These are phyloP conservation scores for Cenchrus purpureus DNA, from an alignment of 176 grass and related monocot species.

Conservation along the genomic window DNA sequence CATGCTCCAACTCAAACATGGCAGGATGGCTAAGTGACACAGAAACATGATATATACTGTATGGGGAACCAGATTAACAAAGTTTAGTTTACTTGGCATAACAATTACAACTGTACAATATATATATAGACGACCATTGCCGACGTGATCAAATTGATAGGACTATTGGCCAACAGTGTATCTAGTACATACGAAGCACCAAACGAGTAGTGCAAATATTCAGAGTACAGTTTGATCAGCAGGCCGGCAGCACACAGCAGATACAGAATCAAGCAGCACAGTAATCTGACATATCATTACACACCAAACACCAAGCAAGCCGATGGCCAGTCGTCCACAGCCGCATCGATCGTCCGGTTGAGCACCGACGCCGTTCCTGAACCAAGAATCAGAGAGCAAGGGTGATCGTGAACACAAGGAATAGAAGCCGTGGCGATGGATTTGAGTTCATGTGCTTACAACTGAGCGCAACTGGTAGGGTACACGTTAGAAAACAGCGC, in stretches of 20 bases:
- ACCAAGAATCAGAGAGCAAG: background rate
- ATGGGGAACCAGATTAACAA: background rate
- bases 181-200: background rate
- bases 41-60: background rate
- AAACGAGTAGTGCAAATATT: conserved; percentile 9
- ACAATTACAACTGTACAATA: conserved; percentile 13
- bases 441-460: conserved; percentile 32
- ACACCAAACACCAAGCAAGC: conserved; percentile 30
- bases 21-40: background rate
- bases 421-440: background rate
- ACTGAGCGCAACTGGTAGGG: background rate
- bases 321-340: background rate
- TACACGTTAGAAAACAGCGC: conserved; percentile 45
- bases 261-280: background rate
- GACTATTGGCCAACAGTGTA: conserved; percentile 11
- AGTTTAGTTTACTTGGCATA: conserved; percentile 20
- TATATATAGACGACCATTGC: conserved; percentile 1
- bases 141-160: conserved; percentile 22
- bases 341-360: conserved; percentile 9
- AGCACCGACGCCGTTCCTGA: conserved; percentile 17
- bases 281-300: background rate
- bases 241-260: background rate
- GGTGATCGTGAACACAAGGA: background rate
- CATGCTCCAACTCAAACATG: background rate
- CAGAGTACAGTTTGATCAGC: conserved; percentile 30